Evolutionary conservation across 139 green algal genomes (phyloP), one percentile per base, ranked within the genome.

Genomic region (Diplosphaera chodatii): DNA sequence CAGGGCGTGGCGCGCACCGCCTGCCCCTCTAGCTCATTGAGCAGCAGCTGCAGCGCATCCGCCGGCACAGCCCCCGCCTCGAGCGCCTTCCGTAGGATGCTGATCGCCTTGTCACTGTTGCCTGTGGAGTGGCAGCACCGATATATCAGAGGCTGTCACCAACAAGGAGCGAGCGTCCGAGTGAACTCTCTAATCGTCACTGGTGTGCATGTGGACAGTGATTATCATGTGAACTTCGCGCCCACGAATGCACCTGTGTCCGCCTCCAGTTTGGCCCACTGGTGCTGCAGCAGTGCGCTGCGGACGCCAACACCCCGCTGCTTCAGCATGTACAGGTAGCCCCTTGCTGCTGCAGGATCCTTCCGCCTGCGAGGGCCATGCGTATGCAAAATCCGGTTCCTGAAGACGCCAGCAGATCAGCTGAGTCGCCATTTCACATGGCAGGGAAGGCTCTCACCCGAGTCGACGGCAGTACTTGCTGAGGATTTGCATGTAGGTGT

Each of bases 271-370:
- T 40, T 28, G 2, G 89, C 91, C 91, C 92, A 97, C 67, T 90
- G 80, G 23, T 75, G 30, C 70, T 90, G 96, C 40, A 96, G 77
- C 1, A 71, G 55, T 1, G 85, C 86, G 55, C 63, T 84, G 18
- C 31, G 69, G 33, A 77, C 72, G 1, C 85, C 89, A 48, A 96
- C 84, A 22, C 81, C 75, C 73, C 92, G 84, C 68, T 86, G 88
- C 62, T 89, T 91, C 18, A 97, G 83, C 29, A 80, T 90, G 77
- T 97, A 95, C 75, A 96, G 91, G 0, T 88, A 90, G 70, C 96
- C 91, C 3, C 89, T 75, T 1, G 86, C 91, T 40, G 97, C 92
- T 63, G 96, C 91, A 32, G 85, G 72, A 48, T 83, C 86, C 16
- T 37, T 65, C 32, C 62, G 41, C 75, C 81, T 86, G 75, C 55